Conservation (phyloP, 345 rosid genomes). For the Citrus sinensis region DNA sequence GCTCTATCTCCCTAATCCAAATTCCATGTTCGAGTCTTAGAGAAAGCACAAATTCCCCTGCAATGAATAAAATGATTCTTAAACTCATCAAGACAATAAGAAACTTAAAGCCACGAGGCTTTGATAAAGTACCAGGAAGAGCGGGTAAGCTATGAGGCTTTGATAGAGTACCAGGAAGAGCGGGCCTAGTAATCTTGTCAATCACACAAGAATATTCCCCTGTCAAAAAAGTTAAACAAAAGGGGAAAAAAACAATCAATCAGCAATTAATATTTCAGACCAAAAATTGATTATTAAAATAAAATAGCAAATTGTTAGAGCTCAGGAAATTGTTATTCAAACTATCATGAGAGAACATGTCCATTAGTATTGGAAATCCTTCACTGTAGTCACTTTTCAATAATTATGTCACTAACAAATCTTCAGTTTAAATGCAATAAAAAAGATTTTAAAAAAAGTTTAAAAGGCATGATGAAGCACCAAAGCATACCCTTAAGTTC, state of each 20-base stretch:
- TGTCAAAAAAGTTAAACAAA: neutral
- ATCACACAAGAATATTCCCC: neutral
- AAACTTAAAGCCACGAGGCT: neutral
- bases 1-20: neutral
- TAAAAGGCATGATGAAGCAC: neutral
- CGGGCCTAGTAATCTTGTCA: neutral
- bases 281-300: neutral
- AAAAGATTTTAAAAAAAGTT: neutral
- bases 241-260: neutral
- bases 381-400: neutral
- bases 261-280: neutral
- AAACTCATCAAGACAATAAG: neutral
- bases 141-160: neutral
- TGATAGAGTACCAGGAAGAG: neutral
- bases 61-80: neutral
- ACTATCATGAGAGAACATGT: neutral
- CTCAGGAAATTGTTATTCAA: neutral
- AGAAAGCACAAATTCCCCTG: neutral
- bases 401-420: neutral
- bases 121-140: neutral
- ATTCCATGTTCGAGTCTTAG: neutral
- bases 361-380: neutral
- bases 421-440: neutral
- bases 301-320: neutral
- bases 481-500: neutral